A percentile compares a stretch with the other conserved stretches of the same genome.
phyloP scores from a whole-genome alignment of 805 yeast species.

The Schizosaccharomyces octosporus region DNA sequence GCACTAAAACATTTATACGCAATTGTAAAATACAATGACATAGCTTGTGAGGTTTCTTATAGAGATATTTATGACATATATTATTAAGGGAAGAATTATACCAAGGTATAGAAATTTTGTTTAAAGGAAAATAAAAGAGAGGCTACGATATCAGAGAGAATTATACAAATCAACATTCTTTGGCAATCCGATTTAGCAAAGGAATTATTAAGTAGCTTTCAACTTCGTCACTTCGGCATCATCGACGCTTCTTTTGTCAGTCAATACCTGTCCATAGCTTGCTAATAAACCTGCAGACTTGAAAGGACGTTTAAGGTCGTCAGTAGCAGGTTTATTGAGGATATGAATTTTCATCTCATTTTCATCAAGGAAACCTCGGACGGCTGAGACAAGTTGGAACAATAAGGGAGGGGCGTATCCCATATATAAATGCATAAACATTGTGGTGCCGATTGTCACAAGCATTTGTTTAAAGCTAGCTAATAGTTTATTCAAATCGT shows the following conservation, averaged over 20 bases:
- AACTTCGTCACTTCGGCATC: not conserved
- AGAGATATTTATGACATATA: not conserved
- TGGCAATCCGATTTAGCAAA: not conserved
- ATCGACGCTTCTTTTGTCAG: not conserved
- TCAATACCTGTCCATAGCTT: constrained; percentile 11
- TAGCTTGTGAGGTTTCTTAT: too few species aligned
- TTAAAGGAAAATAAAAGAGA: not conserved
- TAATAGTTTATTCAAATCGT: constrained; percentile 26
- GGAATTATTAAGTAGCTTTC: not conserved
- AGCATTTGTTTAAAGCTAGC: constrained; percentile 37
- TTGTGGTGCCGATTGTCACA: constrained; percentile 89
- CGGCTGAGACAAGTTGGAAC: constrained; percentile 76
- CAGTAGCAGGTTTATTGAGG: constrained; percentile 44
- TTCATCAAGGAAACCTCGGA: constrained; percentile 73
- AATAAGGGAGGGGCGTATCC: constrained; percentile 90
- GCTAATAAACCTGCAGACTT: constrained; percentile 38
- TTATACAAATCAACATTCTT: not conserved
- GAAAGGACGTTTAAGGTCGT: constrained; percentile 91
- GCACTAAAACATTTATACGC: too few species aligned
- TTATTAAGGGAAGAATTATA: not conserved
- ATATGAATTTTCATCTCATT: constrained; percentile 80
- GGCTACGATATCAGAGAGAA: not conserved
- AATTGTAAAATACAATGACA: too few species aligned
- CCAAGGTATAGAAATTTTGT: not conserved
- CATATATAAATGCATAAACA: constrained; percentile 92